These are phyloP conservation scores for Fusarium sp. DNA, from an alignment of 2,329 filamentous ascomycete species.

Conservation along the genomic window DNA sequence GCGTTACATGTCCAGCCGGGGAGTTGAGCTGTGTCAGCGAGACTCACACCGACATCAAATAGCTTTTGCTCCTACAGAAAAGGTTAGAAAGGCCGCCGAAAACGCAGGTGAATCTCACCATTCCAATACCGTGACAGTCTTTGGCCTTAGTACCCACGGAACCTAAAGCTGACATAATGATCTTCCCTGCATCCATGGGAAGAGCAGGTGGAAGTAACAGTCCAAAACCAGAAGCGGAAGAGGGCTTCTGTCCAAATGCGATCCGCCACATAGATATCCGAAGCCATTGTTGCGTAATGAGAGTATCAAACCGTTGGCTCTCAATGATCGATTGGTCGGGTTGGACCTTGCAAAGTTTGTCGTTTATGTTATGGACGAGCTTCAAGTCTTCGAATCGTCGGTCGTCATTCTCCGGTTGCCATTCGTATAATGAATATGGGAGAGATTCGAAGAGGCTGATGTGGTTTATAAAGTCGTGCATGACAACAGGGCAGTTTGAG, in stretches of 20 bases:
- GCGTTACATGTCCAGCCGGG: constrained; percentile 37
- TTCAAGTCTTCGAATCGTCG: constrained; percentile 38
- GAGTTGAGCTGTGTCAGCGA: constrained; percentile 47
- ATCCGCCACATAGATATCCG: constrained; percentile 51
- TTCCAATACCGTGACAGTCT: constrained; percentile 51
- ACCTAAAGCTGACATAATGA: constrained; percentile 46
- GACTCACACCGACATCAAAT: constrained; percentile 50
- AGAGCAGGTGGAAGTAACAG: constrained; percentile 37
- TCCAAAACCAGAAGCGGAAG: constrained; percentile 34
- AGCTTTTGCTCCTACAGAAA: constrained; percentile 49
- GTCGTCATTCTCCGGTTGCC: constrained; percentile 43
- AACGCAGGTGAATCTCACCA: constrained; percentile 27
- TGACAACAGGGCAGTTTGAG: constrained; percentile 50
- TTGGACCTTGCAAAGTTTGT: constrained; percentile 46
- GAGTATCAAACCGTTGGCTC: constrained; percentile 51
- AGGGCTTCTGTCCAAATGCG: constrained; percentile 46
- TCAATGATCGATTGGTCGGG: constrained; percentile 48
- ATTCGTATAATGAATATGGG: constrained; percentile 49
- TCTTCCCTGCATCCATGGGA: constrained; percentile 50
- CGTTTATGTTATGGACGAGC: constrained; percentile 45
- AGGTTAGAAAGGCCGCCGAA: fast-evolving
- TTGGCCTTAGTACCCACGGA: constrained; percentile 47
- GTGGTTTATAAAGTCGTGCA: constrained; percentile 53
- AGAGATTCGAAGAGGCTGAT: constrained; percentile 50
- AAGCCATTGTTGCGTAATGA: constrained; percentile 52